Base-by-base conservation (phyloP, 768 basidiomycete species). In the Paxillus involutus region DNA sequence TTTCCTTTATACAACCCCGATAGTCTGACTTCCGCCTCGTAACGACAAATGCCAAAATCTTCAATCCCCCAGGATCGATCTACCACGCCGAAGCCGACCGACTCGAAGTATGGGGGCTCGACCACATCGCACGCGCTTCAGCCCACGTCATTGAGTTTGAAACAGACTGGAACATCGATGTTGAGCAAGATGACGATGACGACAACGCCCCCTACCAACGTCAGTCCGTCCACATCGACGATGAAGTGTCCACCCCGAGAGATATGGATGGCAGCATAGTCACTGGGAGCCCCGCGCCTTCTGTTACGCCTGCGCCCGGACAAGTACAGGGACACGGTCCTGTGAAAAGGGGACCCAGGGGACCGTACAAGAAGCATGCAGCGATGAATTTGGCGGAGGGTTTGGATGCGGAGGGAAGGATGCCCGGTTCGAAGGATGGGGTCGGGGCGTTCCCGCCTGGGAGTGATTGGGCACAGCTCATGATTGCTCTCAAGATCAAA, bases 81-180 rank as follows among this genome's bases (percentile, higher is more conserved):
- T 91, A 90, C 61, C 64, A 88, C 65, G 78, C 73, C 6, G 90
- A 92, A 66, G 90, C 90, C 0, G 86, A 88, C 30, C 74, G 82
- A 39, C 77, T 92, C 26, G 87, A 90, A 59, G 57, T 66, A 0
- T 91, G 82, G 81, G 88, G 81, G 1, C 73, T 88, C 13, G 88
- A 91, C 7, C 87, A 88, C 58, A 89, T 92, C 61, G 65, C 79
- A 44, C 86, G 84, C 58, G 86, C 86, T 0, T 77, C 88, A 2
- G 73, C 81, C 0, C 87, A 83, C 14, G 89, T 91, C 40, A 89
- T 91, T 53, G 88, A 91, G 52, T 87, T 86, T 64, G 89, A 91
- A 71, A 83, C 86, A 1, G 86, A 90, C 65, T 91, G 89, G 89
- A 90, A 88, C 60, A 86, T 91, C 53, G 89, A 92, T 49, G 74